phyloP scores from a whole-genome alignment of 768 basidiomycete species.

The Strobilomyces echinocephalus region DNA sequence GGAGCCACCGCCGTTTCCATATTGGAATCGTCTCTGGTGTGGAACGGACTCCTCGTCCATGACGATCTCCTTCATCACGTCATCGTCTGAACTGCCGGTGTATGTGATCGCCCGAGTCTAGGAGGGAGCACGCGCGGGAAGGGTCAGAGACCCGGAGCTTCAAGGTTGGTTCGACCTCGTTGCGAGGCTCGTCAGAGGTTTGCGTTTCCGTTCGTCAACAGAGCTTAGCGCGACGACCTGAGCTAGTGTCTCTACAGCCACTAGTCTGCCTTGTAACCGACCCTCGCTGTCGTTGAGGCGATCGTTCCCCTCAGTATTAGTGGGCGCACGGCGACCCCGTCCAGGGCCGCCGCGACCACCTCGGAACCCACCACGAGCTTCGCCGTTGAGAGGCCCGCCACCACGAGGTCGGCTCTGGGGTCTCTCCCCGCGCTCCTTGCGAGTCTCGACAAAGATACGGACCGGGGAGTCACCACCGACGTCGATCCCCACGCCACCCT shows the following conservation, averaged over 20 bases:
- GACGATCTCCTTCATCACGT: slow-evolving; percentile 77
- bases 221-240: slow-evolving; percentile 70
- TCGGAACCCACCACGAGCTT: slow-evolving; percentile 43
- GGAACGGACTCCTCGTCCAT: slow-evolving; percentile 58
- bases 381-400: slow-evolving; percentile 51
- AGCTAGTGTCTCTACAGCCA: slow-evolving; percentile 81
- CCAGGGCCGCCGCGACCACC: slow-evolving; percentile 43
- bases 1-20: slow-evolving; percentile 29
- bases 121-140: slow-evolving; percentile 45
- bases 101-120: slow-evolving; percentile 79
- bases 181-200: slow-evolving; percentile 53
- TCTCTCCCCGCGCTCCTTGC: slow-evolving; percentile 88
- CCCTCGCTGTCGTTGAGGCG: slow-evolving; percentile 79
- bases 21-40: slow-evolving; percentile 25
- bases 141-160: slow-evolving; percentile 64
- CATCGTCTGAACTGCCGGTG: slow-evolving; percentile 72
- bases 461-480: slow-evolving; percentile 49
- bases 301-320: too few relatives aligned
- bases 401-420: slow-evolving; percentile 59
- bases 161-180: slow-evolving; percentile 56
- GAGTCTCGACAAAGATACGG: slow-evolving; percentile 77
- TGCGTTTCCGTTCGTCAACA: slow-evolving; percentile 49
- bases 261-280: slow-evolving; percentile 80
- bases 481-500: slow-evolving; percentile 82
- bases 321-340: slow-evolving; percentile 40